A percentile compares a stretch with the other conserved stretches of the same genome.
phyloP scores from a whole-genome alignment of 108 stramenopile species.

The Schizochytrium sp. region DNA sequence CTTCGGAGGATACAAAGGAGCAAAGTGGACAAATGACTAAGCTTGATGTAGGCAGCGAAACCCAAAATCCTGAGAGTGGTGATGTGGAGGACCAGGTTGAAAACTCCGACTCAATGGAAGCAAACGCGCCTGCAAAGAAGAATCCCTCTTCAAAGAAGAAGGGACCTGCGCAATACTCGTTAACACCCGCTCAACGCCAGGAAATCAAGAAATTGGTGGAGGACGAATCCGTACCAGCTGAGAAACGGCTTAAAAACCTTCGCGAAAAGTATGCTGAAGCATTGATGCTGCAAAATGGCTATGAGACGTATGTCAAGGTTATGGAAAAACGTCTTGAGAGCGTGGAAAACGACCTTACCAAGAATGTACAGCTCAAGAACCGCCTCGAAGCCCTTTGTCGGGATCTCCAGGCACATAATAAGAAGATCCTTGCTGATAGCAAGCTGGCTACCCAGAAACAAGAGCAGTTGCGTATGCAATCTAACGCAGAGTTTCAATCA shows the following conservation, averaged over 20 bases:
- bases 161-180: neutral
- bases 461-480: neutral
- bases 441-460: neutral
- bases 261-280: neutral
- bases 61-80: no score
- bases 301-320: neutral
- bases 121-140: constrained; percentile 4
- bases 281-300: neutral
- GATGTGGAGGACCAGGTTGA: neutral
- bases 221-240: neutral
- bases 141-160: neutral
- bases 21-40: no score
- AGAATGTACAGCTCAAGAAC: neutral
- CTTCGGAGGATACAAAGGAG: no score
- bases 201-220: neutral
- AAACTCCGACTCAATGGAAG: neutral
- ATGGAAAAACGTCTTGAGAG: neutral
- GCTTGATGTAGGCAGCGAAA: no score
- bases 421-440: neutral
- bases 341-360: neutral
- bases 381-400: constrained; percentile 2
- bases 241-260: neutral
- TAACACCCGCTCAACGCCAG: constrained; percentile 39
- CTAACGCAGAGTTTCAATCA: constrained; percentile 23
- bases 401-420: constrained; percentile 41